Base-by-base conservation (phyloP, 306 rosid species). In the Abrus pulchellus region DNA sequence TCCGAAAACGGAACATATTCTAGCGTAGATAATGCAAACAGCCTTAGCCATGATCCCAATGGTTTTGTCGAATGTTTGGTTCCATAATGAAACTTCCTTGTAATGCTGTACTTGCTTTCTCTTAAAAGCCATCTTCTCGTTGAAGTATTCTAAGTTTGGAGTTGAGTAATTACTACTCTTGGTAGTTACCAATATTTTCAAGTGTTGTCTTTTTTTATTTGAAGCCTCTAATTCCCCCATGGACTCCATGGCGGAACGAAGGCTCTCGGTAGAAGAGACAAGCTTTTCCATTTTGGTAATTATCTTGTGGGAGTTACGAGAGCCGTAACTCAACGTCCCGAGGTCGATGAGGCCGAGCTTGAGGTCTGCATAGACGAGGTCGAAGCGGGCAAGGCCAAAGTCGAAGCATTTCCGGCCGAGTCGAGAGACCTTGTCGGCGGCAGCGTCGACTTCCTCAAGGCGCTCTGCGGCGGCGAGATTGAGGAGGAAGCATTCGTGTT, bases 51-150 rank as follows among this genome's bases (percentile, higher is more conserved):
- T 92, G 36, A 86, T 63, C 13, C 84, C 85, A 3, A 90, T 85
- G n/a, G 74, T 83, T 33, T 82, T 83, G 41, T 90, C 92, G 3
- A 88, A 87, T 34, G 89, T 83, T 74, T 89, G 88, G 52, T 60
- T 84, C 97, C 97, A 92, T 0, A 92, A 75, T 0, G 97, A 92
- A 7, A 38, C 72, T n/a, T 84, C 89, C 77, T 77, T 90, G 65
- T 61, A 87, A 77, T 80, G 87, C 40, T 82, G 85, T 32, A 92
- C 91, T 30, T 86, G 88, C 32, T 90, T 90, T 33, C 78, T 86
- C 61, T 83, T 83, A 13, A 0, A 8, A 0, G 40, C 54, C 1
- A 90, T 69, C 74, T 86, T 78, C 71, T 79, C 83, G 0, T 68
- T 64, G 5, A 89, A 64, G 43, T 61, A 47, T 0, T 92, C 88